phyloP scores from a whole-genome alignment of 257 asterid species.

The Henckelia pumila region DNA sequence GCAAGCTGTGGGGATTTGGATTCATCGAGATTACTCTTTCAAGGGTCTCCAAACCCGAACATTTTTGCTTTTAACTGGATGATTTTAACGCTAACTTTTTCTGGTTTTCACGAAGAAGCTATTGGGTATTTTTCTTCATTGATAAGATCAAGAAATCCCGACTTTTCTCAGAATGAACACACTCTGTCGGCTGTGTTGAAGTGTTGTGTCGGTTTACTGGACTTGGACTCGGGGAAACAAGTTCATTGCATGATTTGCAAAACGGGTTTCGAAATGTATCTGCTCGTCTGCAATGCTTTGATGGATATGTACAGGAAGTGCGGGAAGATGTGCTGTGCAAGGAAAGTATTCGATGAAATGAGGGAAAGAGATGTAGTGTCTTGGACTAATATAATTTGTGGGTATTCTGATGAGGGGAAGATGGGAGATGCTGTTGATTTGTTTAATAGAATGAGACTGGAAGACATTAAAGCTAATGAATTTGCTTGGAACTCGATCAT shows the following conservation, averaged over 20 bases:
- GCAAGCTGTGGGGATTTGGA: slow-evolving; percentile 56
- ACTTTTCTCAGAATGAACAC: slow-evolving; percentile 35
- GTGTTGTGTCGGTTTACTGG: slow-evolving; percentile 47
- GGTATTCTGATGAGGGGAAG: slow-evolving; percentile 44
- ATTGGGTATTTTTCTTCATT: slow-evolving; percentile 41
- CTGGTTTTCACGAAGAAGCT: slow-evolving; percentile 44
- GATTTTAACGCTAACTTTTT: slow-evolving; percentile 39
- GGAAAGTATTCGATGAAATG: slow-evolving; percentile 53
- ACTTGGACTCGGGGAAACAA: slow-evolving; percentile 47
- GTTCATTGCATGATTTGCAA: slow-evolving; percentile 44
- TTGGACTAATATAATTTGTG: slow-evolving; percentile 59
- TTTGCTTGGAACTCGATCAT: slow-evolving; percentile 61
- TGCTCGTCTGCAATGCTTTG: slow-evolving; percentile 47
- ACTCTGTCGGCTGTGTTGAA: slow-evolving; percentile 48
- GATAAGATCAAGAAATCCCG: slow-evolving; percentile 34
- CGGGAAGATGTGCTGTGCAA: slow-evolving; percentile 34
- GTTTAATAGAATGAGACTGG: slow-evolving; percentile 48
- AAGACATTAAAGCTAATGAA: slow-evolving; percentile 48
- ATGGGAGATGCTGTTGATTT: slow-evolving; percentile 40
- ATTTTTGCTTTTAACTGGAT: slow-evolving; percentile 62
- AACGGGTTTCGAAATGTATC: slow-evolving; percentile 37
- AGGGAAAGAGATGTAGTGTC: slow-evolving; percentile 52
- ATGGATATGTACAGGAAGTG: slow-evolving; percentile 52
- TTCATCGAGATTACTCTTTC: slow-evolving; percentile 44
- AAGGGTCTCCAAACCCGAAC: slow-evolving; percentile 40